Percentiles rank a stretch among this genome's conserved stretches.
Evolutionary conservation across 441 rosid species (phyloP).

Genomic region (Populus tomentosa): DNA sequence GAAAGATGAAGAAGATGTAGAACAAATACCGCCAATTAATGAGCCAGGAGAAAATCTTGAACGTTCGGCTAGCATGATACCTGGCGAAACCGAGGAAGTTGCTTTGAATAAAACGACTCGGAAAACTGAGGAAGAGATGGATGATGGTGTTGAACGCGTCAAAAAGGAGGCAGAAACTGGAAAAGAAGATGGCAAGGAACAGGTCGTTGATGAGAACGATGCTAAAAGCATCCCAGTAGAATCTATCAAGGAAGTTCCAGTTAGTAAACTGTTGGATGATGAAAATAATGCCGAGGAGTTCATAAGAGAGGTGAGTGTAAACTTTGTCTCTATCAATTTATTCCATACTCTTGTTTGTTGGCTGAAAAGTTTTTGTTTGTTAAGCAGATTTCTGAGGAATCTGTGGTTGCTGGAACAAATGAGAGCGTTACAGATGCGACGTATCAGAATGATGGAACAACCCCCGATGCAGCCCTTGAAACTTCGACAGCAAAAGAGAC

Average conservation of each 20-base stretch:
- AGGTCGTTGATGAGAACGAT: too few species aligned
- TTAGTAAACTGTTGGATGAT: constrained; percentile 11
- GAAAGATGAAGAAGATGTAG: constrained; percentile 16
- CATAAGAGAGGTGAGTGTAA: constrained; percentile 23
- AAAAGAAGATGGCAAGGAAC: constrained; percentile 16
- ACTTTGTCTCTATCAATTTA: background rate
- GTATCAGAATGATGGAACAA: too few species aligned
- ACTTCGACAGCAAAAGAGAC: too few species aligned
- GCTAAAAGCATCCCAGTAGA: background rate
- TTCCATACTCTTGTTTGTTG: background rate
- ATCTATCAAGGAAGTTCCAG: background rate
- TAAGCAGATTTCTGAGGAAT: too few species aligned
- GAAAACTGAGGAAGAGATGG: constrained; percentile 13
- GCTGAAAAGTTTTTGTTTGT: background rate
- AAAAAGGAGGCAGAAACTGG: constrained; percentile 8
- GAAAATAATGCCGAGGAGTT: constrained; percentile 6
- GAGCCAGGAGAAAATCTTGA: constrained; percentile 17
- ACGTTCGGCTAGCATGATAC: background rate
- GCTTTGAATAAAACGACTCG: background rate
- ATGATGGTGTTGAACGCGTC: constrained; percentile 8
- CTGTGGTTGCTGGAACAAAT: too few species aligned
- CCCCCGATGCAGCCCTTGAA: too few species aligned
- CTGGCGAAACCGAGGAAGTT: constrained; percentile 9
- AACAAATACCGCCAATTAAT: constrained; percentile 7
- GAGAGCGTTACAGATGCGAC: too few species aligned